These are phyloP conservation scores for Colletotrichum tropicale DNA, from an alignment of 2,329 filamentous ascomycete species.

Conservation along the genomic window DNA sequence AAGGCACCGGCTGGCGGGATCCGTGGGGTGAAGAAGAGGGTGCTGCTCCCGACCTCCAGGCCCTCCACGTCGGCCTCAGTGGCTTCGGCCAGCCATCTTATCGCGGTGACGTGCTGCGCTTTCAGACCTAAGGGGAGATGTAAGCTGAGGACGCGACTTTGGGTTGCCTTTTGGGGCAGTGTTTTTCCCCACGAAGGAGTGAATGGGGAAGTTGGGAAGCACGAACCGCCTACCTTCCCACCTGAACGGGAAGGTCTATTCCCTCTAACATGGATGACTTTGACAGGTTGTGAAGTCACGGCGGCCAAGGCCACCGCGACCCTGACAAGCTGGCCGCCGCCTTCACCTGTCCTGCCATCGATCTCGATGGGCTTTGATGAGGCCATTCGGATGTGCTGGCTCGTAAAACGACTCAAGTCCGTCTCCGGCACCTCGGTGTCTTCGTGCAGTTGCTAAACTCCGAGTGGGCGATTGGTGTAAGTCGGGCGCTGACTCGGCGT, in stretches of 20 bases:
- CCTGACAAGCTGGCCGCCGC: conserved; percentile 65
- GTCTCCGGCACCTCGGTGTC: too few relatives aligned
- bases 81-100: conserved; percentile 57
- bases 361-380: too few relatives aligned
- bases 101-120: conserved; percentile 62
- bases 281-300: conserved; percentile 56
- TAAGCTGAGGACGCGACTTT: not conserved
- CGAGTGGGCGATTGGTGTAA: too few relatives aligned
- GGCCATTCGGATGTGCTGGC: too few relatives aligned
- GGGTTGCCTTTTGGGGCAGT: not conserved
- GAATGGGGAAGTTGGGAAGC: not conserved
- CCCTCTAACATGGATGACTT: conserved; percentile 59
- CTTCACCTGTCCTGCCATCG: conserved; percentile 48
- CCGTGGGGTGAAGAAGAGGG: conserved; percentile 51
- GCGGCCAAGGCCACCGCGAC: conserved; percentile 61
- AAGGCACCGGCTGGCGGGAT: conserved; percentile 40
- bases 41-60: conserved; percentile 54
- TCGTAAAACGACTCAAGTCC: too few relatives aligned
- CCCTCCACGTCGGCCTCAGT: conserved; percentile 57
- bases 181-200: not conserved
- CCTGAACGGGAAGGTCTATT: conserved; percentile 44
- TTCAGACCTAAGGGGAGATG: conserved; percentile 53
- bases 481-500: too few relatives aligned
- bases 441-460: too few relatives aligned
- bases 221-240: conserved; percentile 28